These are phyloP conservation scores for Luvunga scandens DNA, from an alignment of 345 rosid species.

Conservation along the genomic window DNA sequence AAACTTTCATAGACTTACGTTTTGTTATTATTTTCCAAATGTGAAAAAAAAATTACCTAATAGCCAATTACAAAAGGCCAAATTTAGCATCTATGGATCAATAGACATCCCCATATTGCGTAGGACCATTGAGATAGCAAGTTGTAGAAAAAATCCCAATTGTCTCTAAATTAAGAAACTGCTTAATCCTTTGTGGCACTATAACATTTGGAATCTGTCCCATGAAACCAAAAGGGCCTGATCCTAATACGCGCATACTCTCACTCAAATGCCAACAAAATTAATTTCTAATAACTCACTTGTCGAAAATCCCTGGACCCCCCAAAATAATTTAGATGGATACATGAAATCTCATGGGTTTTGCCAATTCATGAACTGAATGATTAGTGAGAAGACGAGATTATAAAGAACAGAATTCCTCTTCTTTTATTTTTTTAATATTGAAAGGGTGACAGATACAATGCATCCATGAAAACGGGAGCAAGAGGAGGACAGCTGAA, in stretches of 20 bases:
- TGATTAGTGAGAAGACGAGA: slow-evolving; percentile 39
- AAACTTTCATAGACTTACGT: too few relatives aligned
- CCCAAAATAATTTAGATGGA: slow-evolving; percentile 14
- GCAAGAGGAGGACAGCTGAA: slow-evolving; percentile 48
- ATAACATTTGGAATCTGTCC: slow-evolving; percentile 9
- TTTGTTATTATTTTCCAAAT: too few relatives aligned
- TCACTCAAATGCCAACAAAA: not conserved
- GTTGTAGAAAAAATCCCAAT: slow-evolving; percentile 20
- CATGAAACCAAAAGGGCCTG: not conserved
- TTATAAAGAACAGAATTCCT: not conserved
- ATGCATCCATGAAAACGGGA: slow-evolving; percentile 45
- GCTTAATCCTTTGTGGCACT: slow-evolving; percentile 13
- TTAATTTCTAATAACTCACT: slow-evolving; percentile 11
- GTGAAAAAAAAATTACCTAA: not conserved
- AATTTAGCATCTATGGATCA: not conserved
- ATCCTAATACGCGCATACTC: slow-evolving; percentile 7
- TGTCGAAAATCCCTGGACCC: slow-evolving; percentile 27
- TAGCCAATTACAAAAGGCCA: not conserved
- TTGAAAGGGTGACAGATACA: slow-evolving; percentile 40
- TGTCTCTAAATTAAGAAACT: slow-evolving; percentile 20
- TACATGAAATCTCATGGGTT: slow-evolving; percentile 39
- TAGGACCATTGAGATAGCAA: slow-evolving; percentile 19
- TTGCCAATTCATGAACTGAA: slow-evolving; percentile 50
- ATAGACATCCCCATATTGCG: slow-evolving; percentile 9
- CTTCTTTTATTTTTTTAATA: slow-evolving; percentile 8